A percentile compares a stretch with the other conserved stretches of the same genome.
phyloP scores from a whole-genome alignment of 345 rosid species.

The Murraya paniculata region DNA sequence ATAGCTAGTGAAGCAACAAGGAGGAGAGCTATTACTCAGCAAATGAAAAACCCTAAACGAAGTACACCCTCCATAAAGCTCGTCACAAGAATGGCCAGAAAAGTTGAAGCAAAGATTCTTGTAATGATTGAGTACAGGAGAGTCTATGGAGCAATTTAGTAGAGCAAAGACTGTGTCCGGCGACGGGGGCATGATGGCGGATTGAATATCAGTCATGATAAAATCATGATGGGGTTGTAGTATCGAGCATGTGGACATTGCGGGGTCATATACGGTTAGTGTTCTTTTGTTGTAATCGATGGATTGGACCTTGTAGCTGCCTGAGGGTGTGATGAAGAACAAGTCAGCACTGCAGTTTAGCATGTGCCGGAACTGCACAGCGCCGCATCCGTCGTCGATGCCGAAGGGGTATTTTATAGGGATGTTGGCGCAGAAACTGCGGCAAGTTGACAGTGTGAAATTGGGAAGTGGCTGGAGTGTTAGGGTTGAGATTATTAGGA shows the following conservation, averaged over 20 bases:
- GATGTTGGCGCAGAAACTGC: constrained; percentile 58
- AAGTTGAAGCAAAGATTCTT: constrained; percentile 66
- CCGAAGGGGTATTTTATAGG: constrained; percentile 78
- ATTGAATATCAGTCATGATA: constrained; percentile 59
- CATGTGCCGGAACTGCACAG: constrained; percentile 69
- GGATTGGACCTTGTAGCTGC: constrained; percentile 71
- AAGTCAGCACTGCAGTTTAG: constrained; percentile 66
- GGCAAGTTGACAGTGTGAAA: constrained; percentile 34
- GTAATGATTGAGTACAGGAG: constrained; percentile 82
- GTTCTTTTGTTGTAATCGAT: constrained; percentile 68
- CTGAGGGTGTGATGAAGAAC: constrained; percentile 76
- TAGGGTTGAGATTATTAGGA: not conserved
- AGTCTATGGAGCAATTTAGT: constrained; percentile 75
- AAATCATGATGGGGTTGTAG: constrained; percentile 95
- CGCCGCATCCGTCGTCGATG: constrained; percentile 86
- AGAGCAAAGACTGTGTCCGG: constrained; percentile 87
- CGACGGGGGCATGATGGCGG: constrained; percentile 65
- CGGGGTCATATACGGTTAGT: constrained; percentile 64
- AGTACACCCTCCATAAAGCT: constrained; percentile 67
- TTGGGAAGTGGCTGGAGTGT: constrained; percentile 2
- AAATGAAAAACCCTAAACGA: constrained; percentile 63
- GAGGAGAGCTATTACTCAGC: constrained; percentile 50
- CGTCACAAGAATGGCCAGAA: constrained; percentile 81
- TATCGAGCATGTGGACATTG: constrained; percentile 95
- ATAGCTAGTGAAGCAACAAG: constrained; percentile 84